These are phyloP conservation scores for Epichloe brachyelytri DNA, from an alignment of 2,329 filamentous ascomycete species.

Conservation along the genomic window DNA sequence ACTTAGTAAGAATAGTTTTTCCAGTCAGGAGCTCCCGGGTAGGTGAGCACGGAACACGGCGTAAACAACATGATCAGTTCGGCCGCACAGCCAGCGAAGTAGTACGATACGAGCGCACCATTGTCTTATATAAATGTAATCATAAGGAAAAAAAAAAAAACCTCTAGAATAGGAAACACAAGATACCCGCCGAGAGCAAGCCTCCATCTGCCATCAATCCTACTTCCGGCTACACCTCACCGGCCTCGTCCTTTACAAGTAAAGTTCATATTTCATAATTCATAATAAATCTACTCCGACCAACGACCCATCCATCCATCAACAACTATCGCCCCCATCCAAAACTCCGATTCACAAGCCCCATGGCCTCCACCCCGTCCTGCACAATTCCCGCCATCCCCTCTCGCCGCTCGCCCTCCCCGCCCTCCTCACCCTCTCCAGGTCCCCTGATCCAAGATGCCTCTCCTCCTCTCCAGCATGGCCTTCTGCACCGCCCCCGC, in stretches of 20 bases:
- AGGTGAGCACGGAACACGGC: no score
- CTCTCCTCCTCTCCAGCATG: conserved; percentile 43
- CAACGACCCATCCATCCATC: background rate
- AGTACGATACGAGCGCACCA: no score
- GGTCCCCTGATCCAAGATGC: conserved; percentile 43
- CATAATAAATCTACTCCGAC: background rate
- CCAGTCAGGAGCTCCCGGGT: no score
- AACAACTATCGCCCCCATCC: conserved; percentile 33
- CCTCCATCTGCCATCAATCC: no score
- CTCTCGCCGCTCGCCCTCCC: conserved; percentile 22
- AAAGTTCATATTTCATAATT: background rate
- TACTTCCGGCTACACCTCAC: no score
- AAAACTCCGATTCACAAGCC: conserved; percentile 37
- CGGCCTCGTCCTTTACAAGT: background rate
- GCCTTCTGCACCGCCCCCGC: conserved; percentile 44
- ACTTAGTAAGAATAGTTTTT: no score
- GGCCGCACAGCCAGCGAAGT: no score
- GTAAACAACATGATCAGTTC: no score
- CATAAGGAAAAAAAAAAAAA: no score
- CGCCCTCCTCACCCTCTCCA: conserved; percentile 26
- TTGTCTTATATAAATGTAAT: no score
- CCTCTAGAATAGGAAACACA: no score
- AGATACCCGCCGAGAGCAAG: no score
- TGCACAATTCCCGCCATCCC: conserved; percentile 31
- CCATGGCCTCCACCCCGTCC: conserved; percentile 37